Conservation (phyloP, 768 basidiomycete genomes). For the Hypholoma fasciculare region DNA sequence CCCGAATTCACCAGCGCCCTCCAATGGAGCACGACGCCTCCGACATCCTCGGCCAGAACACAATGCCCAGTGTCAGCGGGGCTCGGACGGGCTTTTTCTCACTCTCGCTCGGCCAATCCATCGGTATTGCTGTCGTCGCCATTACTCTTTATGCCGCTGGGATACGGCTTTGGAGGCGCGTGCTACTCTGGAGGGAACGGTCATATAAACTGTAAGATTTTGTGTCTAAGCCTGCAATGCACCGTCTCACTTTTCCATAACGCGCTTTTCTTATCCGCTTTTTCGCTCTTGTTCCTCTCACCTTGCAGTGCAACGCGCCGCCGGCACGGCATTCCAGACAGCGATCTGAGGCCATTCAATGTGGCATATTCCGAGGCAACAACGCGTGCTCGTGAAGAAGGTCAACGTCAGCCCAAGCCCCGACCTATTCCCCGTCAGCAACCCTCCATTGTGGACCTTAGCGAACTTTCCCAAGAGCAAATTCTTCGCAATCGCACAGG, state of each 20-base stretch:
- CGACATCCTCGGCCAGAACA: conserved; percentile 70
- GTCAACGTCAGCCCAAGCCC: conserved; percentile 32
- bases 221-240: background rate
- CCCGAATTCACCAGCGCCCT: conserved; percentile 16
- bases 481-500: conserved; percentile 46
- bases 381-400: conserved; percentile 53
- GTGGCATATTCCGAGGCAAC: conserved; percentile 79
- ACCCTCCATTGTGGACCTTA: conserved; percentile 32
- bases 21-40: conserved; percentile 66
- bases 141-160: conserved; percentile 36
- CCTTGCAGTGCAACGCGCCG: conserved; percentile 63
- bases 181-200: conserved; percentile 62
- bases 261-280: conserved; percentile 14
- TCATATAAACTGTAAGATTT: conserved; percentile 61
- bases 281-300: conserved; percentile 5
- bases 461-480: conserved; percentile 37
- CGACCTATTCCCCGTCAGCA: conserved; percentile 30
- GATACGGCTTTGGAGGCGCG: conserved; percentile 41
- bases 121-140: conserved; percentile 35
- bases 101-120: conserved; percentile 40
- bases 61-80: conserved; percentile 35
- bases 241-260: conserved; percentile 2
- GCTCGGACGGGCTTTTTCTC: conserved; percentile 30
- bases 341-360: conserved; percentile 80
- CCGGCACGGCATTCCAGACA: conserved; percentile 82